Evolutionary conservation across 768 basidiomycete species (phyloP).

Genomic region (Mycena chlorophos): DNA sequence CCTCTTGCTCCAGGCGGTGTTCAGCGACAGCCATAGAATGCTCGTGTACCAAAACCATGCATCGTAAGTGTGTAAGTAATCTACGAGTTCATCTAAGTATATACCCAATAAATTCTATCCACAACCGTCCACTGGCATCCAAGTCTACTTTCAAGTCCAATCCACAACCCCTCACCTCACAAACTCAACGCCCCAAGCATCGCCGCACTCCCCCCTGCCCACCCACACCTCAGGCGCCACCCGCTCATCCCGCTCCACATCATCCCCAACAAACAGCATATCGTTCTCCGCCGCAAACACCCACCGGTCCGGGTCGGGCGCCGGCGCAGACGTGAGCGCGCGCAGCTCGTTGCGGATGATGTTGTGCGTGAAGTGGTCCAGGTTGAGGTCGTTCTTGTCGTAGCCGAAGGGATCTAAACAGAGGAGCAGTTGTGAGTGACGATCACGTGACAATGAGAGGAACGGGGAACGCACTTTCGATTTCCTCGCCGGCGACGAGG

Average conservation of each 20-base stretch:
- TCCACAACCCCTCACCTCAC: too few species aligned
- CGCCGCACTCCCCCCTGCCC: slow-evolving; percentile 40
- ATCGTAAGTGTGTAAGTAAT: too few species aligned
- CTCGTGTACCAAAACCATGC: too few species aligned
- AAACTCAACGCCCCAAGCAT: slow-evolving; percentile 44
- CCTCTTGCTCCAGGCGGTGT: too few species aligned
- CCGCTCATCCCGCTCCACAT: slow-evolving; percentile 38
- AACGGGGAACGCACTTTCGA: slow-evolving; percentile 56
- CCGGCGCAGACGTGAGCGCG: slow-evolving; percentile 59
- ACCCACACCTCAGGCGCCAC: slow-evolving; percentile 60
- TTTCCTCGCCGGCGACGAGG: slow-evolving; percentile 72
- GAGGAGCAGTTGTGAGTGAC: neutral
- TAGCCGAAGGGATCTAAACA: slow-evolving; percentile 56
- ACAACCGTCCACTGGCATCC: neutral
- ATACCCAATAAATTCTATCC: neutral
- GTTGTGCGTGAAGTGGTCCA: slow-evolving; percentile 70
- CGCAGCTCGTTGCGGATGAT: slow-evolving; percentile 68
- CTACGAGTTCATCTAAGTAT: too few species aligned
- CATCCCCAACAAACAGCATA: slow-evolving; percentile 45
- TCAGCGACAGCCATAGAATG: too few species aligned
- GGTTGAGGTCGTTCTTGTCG: slow-evolving; percentile 73
- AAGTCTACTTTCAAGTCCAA: slow-evolving; percentile 4
- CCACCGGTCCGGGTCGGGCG: slow-evolving; percentile 62
- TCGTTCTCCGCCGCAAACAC: slow-evolving; percentile 58
- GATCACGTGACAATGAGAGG: neutral